Percentiles rank a stretch among this genome's conserved stretches.
These are phyloP conservation scores for Phytophthora tentaculata DNA, from an alignment of 352 stramenopile genomes.

Conservation along the genomic window DNA sequence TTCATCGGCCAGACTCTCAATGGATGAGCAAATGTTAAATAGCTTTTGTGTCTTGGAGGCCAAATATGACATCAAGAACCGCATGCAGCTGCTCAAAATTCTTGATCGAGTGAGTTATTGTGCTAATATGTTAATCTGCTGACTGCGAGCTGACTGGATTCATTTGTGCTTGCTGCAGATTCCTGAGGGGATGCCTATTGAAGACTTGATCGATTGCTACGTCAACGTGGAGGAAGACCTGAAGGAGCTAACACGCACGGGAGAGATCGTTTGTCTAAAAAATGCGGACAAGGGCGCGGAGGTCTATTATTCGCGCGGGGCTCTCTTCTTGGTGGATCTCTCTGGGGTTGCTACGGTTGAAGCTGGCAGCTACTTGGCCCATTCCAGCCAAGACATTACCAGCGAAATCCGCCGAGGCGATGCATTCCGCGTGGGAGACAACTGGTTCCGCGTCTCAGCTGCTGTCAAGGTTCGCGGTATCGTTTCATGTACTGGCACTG, in stretches of 20 bases:
- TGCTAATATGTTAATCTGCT: slow-evolving; percentile 5
- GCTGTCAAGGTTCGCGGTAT: slow-evolving; percentile 58
- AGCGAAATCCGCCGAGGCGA: slow-evolving; percentile 78
- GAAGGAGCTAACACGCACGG: slow-evolving; percentile 70
- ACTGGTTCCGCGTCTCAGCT: slow-evolving; percentile 84
- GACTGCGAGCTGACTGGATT: slow-evolving; percentile 4
- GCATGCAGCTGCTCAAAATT: slow-evolving; percentile 76
- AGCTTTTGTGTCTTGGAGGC: slow-evolving; percentile 43
- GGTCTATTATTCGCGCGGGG: slow-evolving; percentile 78
- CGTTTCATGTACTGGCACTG: background rate
- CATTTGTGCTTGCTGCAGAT: slow-evolving; percentile 44
- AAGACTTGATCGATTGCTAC: slow-evolving; percentile 88
- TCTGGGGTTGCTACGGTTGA: slow-evolving; percentile 78
- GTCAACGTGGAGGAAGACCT: slow-evolving; percentile 80
- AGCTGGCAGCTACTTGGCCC: slow-evolving; percentile 68
- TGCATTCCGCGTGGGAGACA: slow-evolving; percentile 74
- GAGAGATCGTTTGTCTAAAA: slow-evolving; percentile 88
- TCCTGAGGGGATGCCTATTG: slow-evolving; percentile 81
- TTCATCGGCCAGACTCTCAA: background rate
- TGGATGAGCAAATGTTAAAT: background rate
- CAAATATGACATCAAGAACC: slow-evolving; percentile 91
- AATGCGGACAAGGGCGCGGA: slow-evolving; percentile 79
- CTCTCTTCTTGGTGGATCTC: slow-evolving; percentile 75
- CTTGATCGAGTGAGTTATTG: slow-evolving; percentile 63
- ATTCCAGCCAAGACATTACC: slow-evolving; percentile 72